Percentiles rank a stretch among this genome's conserved stretches.
Conservation (phyloP, 768 basidiomycete species). For the Lyophyllum shimeji region DNA sequence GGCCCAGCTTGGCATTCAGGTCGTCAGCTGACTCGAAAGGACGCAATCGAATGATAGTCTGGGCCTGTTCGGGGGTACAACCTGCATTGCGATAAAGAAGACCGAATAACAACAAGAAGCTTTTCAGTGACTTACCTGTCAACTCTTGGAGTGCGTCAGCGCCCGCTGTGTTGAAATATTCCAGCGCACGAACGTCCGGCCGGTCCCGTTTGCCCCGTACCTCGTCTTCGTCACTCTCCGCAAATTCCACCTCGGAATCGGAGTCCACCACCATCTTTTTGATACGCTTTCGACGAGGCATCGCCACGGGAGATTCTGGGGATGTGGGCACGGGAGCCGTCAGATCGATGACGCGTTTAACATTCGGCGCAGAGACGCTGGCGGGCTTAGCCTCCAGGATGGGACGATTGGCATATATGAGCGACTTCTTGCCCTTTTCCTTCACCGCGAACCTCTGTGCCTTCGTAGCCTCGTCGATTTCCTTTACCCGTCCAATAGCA, state of each 20-base stretch:
- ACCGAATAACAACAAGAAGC: neutral
- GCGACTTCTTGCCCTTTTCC: conserved; percentile 81
- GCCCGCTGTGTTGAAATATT: conserved; percentile 67
- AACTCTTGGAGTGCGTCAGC: conserved; percentile 70
- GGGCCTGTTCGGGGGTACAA: conserved; percentile 80
- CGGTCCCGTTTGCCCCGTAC: conserved; percentile 27
- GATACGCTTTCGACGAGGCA: conserved; percentile 49
- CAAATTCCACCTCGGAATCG: conserved; percentile 58
- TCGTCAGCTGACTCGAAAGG: conserved; percentile 81
- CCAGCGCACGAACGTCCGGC: conserved; percentile 49
- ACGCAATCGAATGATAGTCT: conserved; percentile 72
- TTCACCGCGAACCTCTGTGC: conserved; percentile 62
- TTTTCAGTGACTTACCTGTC: conserved; percentile 52
- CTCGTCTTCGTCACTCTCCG: conserved; percentile 48
- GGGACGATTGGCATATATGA: conserved; percentile 73
- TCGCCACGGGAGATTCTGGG: conserved; percentile 37
- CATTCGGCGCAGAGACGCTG: conserved; percentile 37
- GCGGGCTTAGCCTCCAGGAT: conserved; percentile 44
- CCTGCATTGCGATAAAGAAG: conserved; percentile 39
- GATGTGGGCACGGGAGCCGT: conserved; percentile 29
- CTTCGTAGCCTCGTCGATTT: conserved; percentile 71
- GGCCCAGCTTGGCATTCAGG: conserved; percentile 70
- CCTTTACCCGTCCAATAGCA: conserved; percentile 61
- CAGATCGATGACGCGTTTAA: conserved; percentile 38
- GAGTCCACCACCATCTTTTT: conserved; percentile 67